Evolutionary conservation across 1,284 basidiomycete species (phyloP).

Genomic region (Tylopilus sp.): DNA sequence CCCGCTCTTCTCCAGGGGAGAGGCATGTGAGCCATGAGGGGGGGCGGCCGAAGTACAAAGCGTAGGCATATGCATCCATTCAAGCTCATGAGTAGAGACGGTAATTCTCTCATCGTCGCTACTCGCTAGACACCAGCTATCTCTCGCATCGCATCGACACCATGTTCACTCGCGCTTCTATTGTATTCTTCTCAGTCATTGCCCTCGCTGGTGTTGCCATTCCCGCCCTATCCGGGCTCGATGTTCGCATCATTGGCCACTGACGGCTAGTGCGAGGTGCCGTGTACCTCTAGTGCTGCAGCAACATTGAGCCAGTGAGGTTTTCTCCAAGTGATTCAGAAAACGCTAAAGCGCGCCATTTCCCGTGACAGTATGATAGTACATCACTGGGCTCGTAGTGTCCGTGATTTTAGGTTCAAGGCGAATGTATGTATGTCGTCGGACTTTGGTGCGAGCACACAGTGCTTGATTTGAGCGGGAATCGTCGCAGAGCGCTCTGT

Average conservation of each 20-base stretch:
- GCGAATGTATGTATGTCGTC: no score
- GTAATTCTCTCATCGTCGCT: not conserved
- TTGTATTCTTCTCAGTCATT: constrained; percentile 6
- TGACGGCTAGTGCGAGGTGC: constrained; percentile 10
- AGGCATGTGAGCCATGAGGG: no score
- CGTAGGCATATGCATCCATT: not conserved
- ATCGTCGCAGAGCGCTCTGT: no score
- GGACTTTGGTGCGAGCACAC: no score
- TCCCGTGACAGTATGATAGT: constrained; percentile 1
- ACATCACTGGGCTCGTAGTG: fast-evolving
- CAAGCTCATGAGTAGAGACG: not conserved
- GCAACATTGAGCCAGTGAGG: constrained; percentile 4
- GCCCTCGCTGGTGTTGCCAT: constrained; percentile 6
- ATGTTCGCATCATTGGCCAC: constrained; percentile 1
- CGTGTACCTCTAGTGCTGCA: constrained; percentile 15
- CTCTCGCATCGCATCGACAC: not conserved
- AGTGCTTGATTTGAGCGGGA: no score
- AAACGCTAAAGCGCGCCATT: not conserved
- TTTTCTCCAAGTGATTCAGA: not conserved
- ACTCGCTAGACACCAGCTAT: not conserved
- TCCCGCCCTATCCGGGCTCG: constrained; percentile 8
- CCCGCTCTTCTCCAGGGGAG: not conserved
- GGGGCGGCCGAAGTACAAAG: not conserved
- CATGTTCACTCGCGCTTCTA: constrained; percentile 16
- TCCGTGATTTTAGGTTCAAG: no score